These are phyloP conservation scores for Didymella keratinophila DNA, from an alignment of 2,329 filamentous ascomycete species.

Conservation along the genomic window DNA sequence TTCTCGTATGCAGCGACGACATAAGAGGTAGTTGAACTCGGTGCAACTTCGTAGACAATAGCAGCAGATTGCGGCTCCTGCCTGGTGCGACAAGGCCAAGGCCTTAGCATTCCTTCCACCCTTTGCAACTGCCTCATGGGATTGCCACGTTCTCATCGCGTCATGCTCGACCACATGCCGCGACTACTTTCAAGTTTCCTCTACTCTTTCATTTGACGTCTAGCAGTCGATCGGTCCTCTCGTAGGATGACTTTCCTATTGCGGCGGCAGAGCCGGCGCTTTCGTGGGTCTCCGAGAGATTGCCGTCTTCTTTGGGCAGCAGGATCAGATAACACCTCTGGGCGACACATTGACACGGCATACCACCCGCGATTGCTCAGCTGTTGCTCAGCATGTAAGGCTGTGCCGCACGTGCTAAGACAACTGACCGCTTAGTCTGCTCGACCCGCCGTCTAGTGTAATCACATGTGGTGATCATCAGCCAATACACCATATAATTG, in stretches of 20 bases:
- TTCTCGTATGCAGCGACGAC: background rate
- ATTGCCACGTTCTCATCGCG: background rate
- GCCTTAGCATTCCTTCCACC: background rate
- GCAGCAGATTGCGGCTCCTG: background rate
- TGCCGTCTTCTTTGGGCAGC: background rate
- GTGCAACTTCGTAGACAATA: constrained; percentile 3
- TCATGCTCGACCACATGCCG: background rate
- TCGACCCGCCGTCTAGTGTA: background rate
- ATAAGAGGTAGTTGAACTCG: background rate
- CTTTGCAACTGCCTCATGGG: background rate
- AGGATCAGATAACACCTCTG: background rate
- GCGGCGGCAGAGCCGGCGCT: constrained; percentile 5
- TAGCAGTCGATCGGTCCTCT: background rate
- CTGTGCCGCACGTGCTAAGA: background rate
- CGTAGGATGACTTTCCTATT: constrained; percentile 3
- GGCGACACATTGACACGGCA: background rate
- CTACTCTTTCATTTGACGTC: background rate
- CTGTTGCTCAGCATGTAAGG: background rate
- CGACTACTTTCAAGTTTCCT: background rate
- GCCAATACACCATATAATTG: background rate
- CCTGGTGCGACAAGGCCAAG: constrained; percentile 5
- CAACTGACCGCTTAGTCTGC: background rate
- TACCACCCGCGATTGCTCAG: background rate
- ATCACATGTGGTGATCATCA: no score
- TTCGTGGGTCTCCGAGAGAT: constrained; percentile 1